A percentile compares a stretch with the other conserved stretches of the same genome.
Conservation (phyloP, 2,329 filamentous ascomycete species). For the Aspergillus nomiae region DNA sequence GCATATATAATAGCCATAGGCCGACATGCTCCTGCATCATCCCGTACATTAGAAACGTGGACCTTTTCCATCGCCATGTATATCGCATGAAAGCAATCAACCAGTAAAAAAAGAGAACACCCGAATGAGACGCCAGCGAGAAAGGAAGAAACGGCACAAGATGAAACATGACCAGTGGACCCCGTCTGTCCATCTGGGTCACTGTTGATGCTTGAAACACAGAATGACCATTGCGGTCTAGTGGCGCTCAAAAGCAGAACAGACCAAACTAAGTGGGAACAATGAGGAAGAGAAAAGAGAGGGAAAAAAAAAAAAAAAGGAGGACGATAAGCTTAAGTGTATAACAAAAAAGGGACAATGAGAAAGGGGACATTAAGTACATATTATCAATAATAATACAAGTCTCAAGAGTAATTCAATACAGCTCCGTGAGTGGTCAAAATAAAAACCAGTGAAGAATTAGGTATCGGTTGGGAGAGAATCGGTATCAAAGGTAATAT, state of each 20-base stretch:
- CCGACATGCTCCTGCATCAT: conserved; percentile 11
- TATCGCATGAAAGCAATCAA: conserved; percentile 12
- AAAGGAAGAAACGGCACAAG: not conserved
- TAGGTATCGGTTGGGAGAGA: not conserved
- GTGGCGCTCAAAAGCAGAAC: conserved; percentile 7
- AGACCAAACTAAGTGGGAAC: not conserved
- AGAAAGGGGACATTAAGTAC: conserved; percentile 18
- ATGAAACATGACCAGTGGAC: not conserved
- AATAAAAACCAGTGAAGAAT: conserved; percentile 7
- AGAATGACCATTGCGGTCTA: not conserved
- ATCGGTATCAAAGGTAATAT: not conserved
- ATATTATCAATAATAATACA: conserved; percentile 23
- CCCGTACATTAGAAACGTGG: conserved; percentile 11
- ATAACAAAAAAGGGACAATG: conserved; percentile 13
- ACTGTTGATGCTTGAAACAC: not conserved
- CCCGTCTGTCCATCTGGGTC: not conserved
- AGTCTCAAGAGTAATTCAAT: conserved; percentile 2
- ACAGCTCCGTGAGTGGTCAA: not conserved
- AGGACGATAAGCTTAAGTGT: conserved; percentile 21
- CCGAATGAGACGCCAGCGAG: not conserved
- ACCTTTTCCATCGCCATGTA: conserved; percentile 13
- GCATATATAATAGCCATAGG: conserved; percentile 7
- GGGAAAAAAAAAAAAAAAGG: not conserved
- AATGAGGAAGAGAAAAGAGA: not conserved
- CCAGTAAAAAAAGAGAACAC: not conserved